Evolutionary conservation across 495 filamentous ascomycete genomes (phyloP).

Genomic region (Neurospora pannonica): DNA sequence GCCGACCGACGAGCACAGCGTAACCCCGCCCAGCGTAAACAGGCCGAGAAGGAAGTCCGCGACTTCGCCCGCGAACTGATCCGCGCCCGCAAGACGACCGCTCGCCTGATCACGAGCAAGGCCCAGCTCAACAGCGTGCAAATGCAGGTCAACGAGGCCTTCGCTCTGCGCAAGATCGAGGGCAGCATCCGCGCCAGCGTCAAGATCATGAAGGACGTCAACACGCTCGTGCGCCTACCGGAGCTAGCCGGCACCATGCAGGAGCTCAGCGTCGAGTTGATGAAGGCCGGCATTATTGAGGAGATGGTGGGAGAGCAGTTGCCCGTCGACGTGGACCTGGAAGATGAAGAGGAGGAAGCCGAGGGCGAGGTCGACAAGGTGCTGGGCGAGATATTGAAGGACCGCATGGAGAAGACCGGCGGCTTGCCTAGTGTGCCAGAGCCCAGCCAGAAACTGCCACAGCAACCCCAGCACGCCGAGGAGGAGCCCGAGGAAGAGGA

Average conservation of each 20-base stretch:
- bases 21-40: slow-evolving; percentile 62
- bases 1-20: slow-evolving; percentile 70
- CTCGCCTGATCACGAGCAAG: slow-evolving; percentile 70
- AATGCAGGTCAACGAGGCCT: slow-evolving; percentile 97
- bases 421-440: slow-evolving; percentile 45
- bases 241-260: slow-evolving; percentile 85
- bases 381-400: slow-evolving; percentile 77
- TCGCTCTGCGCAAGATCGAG: slow-evolving; percentile 92
- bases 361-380: slow-evolving; percentile 90
- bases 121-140: slow-evolving; percentile 89
- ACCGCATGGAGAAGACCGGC: slow-evolving; percentile 62
- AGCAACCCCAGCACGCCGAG: slow-evolving; percentile 47
- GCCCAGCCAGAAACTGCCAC: slow-evolving; percentile 46
- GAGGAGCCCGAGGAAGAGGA: slow-evolving; percentile 79
- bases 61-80: slow-evolving; percentile 84
- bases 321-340: slow-evolving; percentile 51
- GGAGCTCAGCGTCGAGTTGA: slow-evolving; percentile 77
- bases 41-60: slow-evolving; percentile 69
- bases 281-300: slow-evolving; percentile 93
- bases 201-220: slow-evolving; percentile 95
- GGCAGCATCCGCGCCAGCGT: slow-evolving; percentile 79
- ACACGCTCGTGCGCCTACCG: slow-evolving; percentile 71
- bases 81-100: slow-evolving; percentile 62
- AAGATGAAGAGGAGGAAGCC: slow-evolving; percentile 75
- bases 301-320: slow-evolving; percentile 88